Evolutionary conservation across 2,329 filamentous ascomycete genomes (phyloP), one percentile per base, ranked within the genome.

Genomic region (Fusarium sp.): DNA sequence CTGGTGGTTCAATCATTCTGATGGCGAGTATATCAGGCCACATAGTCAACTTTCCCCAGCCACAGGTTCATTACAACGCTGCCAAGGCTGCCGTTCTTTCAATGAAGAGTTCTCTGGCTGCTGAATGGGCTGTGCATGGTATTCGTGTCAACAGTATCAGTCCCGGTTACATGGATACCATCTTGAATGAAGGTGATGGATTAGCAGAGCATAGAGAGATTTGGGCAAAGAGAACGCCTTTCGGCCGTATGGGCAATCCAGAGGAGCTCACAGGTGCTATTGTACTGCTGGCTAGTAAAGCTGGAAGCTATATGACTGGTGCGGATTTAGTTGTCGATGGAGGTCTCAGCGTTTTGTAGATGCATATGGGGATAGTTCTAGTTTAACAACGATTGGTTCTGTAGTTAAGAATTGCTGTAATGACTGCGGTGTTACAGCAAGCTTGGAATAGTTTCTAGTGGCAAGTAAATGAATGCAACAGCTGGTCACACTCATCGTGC

Each of bases 1-100:
- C 88, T 89, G 84, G 82, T 84, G 90, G 91, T 0, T 84, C 83
- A 34, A 91, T 93, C 57, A 80, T 90, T 2, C 84, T 94, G 62
- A 88, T 88, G 2, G 88, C 90, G 0, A 90, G 86, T 10, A 91
- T 92, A 50, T 91, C 88, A 1, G 91, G 83, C 0, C 90, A 92
- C 65, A 76, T 84, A 6, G 89, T 91, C 57, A 93, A 92, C 71
- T 93, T 83, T 72, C 91, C 91, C 0, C 91, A 93, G 73, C 90
- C 91, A 0, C 91, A 94, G 74, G 83, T 82, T 1, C 86, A 88
- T 1, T 94, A 94, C 74, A 94, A 94, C 68, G 87, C 88, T 2
- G 61, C 61, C 1, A 64, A 64, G 5, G 61, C 61, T 1, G 59
- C 61, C 1, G n/a, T 64, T 6, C 13, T 64, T 3, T 64, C 61